A percentile compares a stretch with the other conserved stretches of the same genome.
Conservation (phyloP, 2,329 filamentous ascomycete genomes). For the Esteya vermicola region DNA sequence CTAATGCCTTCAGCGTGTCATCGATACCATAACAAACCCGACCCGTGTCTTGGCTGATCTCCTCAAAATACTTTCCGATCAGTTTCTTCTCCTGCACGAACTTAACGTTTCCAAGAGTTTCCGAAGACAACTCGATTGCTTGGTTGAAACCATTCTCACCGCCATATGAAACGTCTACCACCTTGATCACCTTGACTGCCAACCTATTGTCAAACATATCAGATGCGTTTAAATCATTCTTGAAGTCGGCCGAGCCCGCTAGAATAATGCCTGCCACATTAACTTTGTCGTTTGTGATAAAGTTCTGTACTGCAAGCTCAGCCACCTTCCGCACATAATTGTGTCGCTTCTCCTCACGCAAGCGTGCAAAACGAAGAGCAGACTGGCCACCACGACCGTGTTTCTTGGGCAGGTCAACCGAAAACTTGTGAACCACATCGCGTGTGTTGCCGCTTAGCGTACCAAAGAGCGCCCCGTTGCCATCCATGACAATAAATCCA, state of each 20-base stretch:
- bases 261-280: conserved; percentile 93
- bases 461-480: conserved; percentile 94
- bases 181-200: conserved; percentile 92
- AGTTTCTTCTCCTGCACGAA: conserved; percentile 99
- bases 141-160: conserved; percentile 99
- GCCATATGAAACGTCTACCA: conserved; percentile 96
- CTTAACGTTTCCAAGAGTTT: conserved; percentile 97
- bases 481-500: conserved; percentile 99
- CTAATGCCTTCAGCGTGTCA: conserved; percentile 91
- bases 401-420: conserved; percentile 98
- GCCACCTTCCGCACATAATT: conserved; percentile 99
- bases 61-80: conserved; percentile 97
- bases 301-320: conserved; percentile 95
- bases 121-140: conserved; percentile 86
- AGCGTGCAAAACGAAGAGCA: conserved; percentile 96
- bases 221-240: conserved; percentile 95
- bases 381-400: conserved; percentile 99
- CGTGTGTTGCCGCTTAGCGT: conserved; percentile 95
- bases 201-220: conserved; percentile 94
- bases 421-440: conserved; percentile 95
- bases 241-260: conserved; percentile 97
- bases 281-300: conserved; percentile 96
- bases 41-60: conserved; percentile 94
- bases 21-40: conserved; percentile 97
- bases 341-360: conserved; percentile 98